phyloP scores from a whole-genome alignment of 768 basidiomycete genomes.

The Trametes cingulata region DNA sequence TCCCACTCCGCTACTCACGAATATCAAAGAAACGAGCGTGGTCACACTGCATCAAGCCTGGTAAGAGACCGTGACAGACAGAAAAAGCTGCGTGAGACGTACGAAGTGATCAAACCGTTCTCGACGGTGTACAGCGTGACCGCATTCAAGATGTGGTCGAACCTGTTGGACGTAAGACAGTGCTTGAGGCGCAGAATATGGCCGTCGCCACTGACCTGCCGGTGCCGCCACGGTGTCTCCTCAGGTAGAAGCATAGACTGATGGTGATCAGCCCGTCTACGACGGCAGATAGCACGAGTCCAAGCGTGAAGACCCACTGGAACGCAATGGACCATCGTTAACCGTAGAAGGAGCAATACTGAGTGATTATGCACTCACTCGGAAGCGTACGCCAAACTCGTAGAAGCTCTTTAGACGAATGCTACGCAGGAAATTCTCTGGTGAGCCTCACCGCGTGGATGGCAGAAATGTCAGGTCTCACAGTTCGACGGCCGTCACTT shows the following conservation, averaged over 20 bases:
- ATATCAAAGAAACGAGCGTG: slow-evolving; percentile 27
- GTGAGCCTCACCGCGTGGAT: neutral
- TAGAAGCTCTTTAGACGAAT: slow-evolving; percentile 23
- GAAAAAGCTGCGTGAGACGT: neutral
- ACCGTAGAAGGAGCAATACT: neutral
- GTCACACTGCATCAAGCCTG: slow-evolving; percentile 18
- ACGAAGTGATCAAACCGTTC: slow-evolving; percentile 31
- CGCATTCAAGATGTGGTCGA: slow-evolving; percentile 28
- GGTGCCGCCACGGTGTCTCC: slow-evolving; percentile 21
- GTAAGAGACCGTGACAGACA: neutral
- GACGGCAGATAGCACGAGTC: slow-evolving; percentile 26
- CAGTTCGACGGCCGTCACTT: slow-evolving; percentile 19
- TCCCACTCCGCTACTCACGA: slow-evolving; percentile 18
- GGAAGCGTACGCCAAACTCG: slow-evolving; percentile 15
- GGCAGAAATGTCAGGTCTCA: neutral
- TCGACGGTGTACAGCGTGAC: slow-evolving; percentile 33
- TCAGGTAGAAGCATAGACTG: slow-evolving; percentile 25
- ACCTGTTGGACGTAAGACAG: slow-evolving; percentile 5
- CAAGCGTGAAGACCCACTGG: slow-evolving; percentile 32
- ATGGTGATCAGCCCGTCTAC: slow-evolving; percentile 28
- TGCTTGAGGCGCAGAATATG: neutral
- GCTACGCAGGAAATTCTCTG: neutral
- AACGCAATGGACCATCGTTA: neutral
- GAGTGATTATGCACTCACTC: slow-evolving; percentile 4
- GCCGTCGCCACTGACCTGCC: slow-evolving; percentile 13